A percentile compares a stretch with the other conserved stretches of the same genome.
phyloP scores from a whole-genome alignment of 805 yeast species.

The Cyberlindnera subsufficiens region DNA sequence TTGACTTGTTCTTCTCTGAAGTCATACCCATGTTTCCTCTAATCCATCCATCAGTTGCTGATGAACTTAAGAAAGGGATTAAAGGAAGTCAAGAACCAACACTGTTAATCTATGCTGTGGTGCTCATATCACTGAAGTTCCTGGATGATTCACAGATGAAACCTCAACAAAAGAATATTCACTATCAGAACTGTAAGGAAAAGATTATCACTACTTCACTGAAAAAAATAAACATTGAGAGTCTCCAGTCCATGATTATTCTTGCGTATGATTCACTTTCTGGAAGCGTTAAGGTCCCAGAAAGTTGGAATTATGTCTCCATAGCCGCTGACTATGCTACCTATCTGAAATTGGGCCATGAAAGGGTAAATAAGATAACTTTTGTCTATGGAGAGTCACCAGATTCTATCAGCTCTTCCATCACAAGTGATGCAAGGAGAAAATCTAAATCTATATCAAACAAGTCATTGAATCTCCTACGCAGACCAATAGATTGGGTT shows the following conservation, averaged over 20 bases:
- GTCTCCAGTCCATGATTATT: slow-evolving; percentile 16
- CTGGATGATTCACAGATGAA: slow-evolving; percentile 16
- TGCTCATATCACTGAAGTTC: slow-evolving; percentile 17
- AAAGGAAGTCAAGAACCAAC: slow-evolving; percentile 13
- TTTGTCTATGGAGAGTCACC: slow-evolving; percentile 16
- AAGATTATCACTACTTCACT: slow-evolving; percentile 15
- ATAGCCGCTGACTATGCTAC: slow-evolving; percentile 22
- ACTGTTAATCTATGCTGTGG: slow-evolving; percentile 13
- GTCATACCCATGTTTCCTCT: slow-evolving; percentile 19
- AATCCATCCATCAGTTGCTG: slow-evolving; percentile 15
- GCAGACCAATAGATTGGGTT: slow-evolving; percentile 18
- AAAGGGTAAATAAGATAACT: slow-evolving; percentile 7
- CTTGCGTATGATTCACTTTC: slow-evolving; percentile 20
- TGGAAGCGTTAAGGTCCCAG: slow-evolving; percentile 21
- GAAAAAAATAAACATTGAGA: slow-evolving; percentile 17
- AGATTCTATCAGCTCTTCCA: slow-evolving; percentile 11
- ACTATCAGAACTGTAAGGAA: slow-evolving; percentile 16
- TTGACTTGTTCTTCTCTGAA: slow-evolving; percentile 17
- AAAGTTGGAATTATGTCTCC: slow-evolving; percentile 23
- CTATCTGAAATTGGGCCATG: slow-evolving; percentile 17
- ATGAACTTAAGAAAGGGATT: slow-evolving; percentile 7
- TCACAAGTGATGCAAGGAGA: slow-evolving; percentile 11
- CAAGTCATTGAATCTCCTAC: slow-evolving; percentile 14
- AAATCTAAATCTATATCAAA: slow-evolving; percentile 14
- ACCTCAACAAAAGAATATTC: slow-evolving; percentile 3